Conservation (phyloP, 2,329 filamentous ascomycete species). For the Alternaria tenuissima region DNA sequence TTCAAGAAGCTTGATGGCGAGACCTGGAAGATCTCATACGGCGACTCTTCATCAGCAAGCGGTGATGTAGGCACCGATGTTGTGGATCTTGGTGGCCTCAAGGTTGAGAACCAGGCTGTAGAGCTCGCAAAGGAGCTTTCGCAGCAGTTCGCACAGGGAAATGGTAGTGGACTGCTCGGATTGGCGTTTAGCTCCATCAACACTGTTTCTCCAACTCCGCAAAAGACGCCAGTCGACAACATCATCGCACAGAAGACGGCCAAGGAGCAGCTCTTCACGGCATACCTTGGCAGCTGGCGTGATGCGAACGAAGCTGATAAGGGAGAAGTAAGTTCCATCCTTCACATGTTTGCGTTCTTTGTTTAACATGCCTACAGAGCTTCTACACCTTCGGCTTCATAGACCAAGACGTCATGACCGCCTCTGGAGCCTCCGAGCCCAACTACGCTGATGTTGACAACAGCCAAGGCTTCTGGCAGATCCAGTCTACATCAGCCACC, state of each 20-base stretch:
- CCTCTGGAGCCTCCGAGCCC: conserved; percentile 63
- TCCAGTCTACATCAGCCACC: conserved; percentile 62
- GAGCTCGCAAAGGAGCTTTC: conserved; percentile 69
- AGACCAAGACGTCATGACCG: conserved; percentile 51
- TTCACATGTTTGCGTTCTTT: fast-evolving
- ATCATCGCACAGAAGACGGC: conserved; percentile 43
- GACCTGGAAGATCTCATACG: conserved; percentile 69
- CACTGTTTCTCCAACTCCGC: conserved; percentile 58
- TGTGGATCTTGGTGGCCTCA: conserved; percentile 66
- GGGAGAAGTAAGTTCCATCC: conserved; percentile 12
- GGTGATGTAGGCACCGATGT: conserved; percentile 71
- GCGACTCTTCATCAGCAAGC: conserved; percentile 67
- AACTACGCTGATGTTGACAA: conserved; percentile 64
- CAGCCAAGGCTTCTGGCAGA: conserved; percentile 69
- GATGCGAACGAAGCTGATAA: conserved; percentile 29
- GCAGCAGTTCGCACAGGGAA: conserved; percentile 58
- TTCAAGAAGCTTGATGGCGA: conserved; percentile 54
- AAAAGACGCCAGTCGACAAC: conserved; percentile 66
- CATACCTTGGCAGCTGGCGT: conserved; percentile 30
- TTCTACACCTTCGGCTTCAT: conserved; percentile 62
- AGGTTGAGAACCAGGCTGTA: conserved; percentile 67
- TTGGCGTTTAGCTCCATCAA: conserved; percentile 67
- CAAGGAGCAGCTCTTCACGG: conserved; percentile 26
- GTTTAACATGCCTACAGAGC: conserved; percentile 2
- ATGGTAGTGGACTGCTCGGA: conserved; percentile 66